Base-by-base conservation (phyloP, 768 basidiomycete genomes). In the Megacollybia marginata region DNA sequence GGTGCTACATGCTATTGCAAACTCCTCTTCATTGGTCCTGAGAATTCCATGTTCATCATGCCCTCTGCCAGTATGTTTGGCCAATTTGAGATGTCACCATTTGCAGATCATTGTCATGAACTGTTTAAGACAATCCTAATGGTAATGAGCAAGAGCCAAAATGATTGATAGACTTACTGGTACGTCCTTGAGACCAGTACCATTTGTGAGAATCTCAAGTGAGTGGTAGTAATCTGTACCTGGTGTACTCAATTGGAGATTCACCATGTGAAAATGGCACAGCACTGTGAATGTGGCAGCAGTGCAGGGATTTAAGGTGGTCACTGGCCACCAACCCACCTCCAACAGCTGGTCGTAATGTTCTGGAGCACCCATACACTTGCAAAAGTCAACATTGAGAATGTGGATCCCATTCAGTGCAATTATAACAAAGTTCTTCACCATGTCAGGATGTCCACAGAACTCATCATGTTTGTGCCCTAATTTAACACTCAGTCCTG, bases 51-150 rank as follows among this genome's bases (percentile, higher is more conserved):
- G n/a, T 4, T 57, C 51, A 38, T 59, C 47, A 15, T 54, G 46
- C n/a, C 43, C 50, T 28, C 50, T 1, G 2, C 55, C 55, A 32
- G 31, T 23, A 8, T 13, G 34, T 34, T 55, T 57, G 7, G 57
- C 13, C 33, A 54, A 31, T 13, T 54, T 57, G 5, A 58, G 47
- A 23, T 58, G 55, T 7, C 44, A 19, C 57, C 54, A 59, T 42
- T 57, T 31, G 0, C 28, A 32, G 11, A 53, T n/a, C 3, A 57
- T 53, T 4, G 33, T n/a, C 33, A 48, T 18, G 33, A 55, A 56
- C 31, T 42, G 35, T 11, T 50, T 16, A 1, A 53, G 51, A 13
- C 36, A 47, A 36, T 53, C 47, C 56, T 58, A n/a, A 1, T 13
- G 16, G 35, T 10, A 36, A 10, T 16, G 16, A 36, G 16, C 16